Conservation (phyloP, 2,329 filamentous ascomycete species). For the Colletotrichum liaoningense region DNA sequence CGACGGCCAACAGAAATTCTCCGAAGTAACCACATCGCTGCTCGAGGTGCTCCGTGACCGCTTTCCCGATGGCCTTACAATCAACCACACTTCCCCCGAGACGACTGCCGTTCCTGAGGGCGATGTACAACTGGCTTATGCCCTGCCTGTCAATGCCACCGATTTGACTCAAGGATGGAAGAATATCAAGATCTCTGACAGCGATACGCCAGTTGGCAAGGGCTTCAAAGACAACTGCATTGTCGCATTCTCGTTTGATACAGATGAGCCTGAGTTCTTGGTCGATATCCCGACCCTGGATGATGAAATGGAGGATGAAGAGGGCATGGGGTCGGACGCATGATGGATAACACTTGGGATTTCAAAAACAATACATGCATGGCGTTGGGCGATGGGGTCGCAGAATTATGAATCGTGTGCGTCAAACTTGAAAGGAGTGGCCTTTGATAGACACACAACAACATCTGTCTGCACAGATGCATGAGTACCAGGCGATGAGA, state of each 20-base stretch:
- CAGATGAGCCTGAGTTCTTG: slow-evolving; percentile 53
- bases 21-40: slow-evolving; percentile 67
- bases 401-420: background rate
- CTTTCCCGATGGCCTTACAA: slow-evolving; percentile 64
- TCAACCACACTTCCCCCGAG: slow-evolving; percentile 45
- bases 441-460: background rate
- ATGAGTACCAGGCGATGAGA: background rate
- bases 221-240: slow-evolving; percentile 59
- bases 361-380: slow-evolving; percentile 21
- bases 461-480: background rate
- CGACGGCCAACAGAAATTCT: slow-evolving; percentile 67
- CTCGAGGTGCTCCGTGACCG: slow-evolving; percentile 67
- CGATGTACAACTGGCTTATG: slow-evolving; percentile 58
- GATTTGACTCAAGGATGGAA: slow-evolving; percentile 64
- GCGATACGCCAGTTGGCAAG: slow-evolving; percentile 53
- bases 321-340: slow-evolving; percentile 38
- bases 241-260: slow-evolving; percentile 62
- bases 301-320: slow-evolving; percentile 55
- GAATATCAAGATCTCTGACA: slow-evolving; percentile 51
- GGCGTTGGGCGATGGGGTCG: slow-evolving; percentile 18
- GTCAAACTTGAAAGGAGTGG: background rate
- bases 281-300: slow-evolving; percentile 57
- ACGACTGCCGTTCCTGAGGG: slow-evolving; percentile 53
- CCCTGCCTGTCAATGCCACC: slow-evolving; percentile 54
- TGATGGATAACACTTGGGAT: background rate